Percentiles rank a stretch among this genome's conserved stretches.
Conservation (phyloP, 805 yeast species). For the Lachancea meyersii region DNA sequence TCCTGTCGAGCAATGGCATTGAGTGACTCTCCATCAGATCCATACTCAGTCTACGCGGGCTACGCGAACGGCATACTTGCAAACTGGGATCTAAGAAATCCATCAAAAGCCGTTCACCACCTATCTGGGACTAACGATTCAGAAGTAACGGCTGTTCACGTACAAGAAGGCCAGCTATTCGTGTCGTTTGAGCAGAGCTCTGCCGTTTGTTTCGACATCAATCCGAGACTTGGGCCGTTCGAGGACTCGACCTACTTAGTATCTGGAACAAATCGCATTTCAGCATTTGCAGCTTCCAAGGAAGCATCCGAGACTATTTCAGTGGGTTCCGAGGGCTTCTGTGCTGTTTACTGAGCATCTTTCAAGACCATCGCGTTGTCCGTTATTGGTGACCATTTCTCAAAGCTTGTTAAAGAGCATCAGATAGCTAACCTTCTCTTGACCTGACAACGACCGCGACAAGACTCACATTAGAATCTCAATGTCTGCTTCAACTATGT, state of each 20-base stretch:
- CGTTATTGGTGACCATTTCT: neutral
- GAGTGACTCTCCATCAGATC: neutral
- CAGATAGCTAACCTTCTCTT: neutral
- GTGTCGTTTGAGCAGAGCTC: too few species aligned
- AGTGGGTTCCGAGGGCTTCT: constrained; percentile 20
- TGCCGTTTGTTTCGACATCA: too few species aligned
- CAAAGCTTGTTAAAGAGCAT: neutral
- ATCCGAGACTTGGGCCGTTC: too few species aligned
- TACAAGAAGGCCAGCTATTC: too few species aligned
- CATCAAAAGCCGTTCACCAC: too few species aligned
- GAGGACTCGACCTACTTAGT: too few species aligned
- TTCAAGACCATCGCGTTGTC: neutral
- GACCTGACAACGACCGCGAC: neutral
- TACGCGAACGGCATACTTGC: constrained; percentile 34
- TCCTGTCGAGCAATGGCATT: constrained; percentile 19
- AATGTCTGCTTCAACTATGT: constrained; percentile 2
- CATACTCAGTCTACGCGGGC: constrained; percentile 29
- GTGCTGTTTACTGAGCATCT: constrained; percentile 9
- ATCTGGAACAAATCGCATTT: too few species aligned
- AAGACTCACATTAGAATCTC: neutral
- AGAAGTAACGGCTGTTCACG: too few species aligned
- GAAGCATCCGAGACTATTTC: constrained; percentile 15
- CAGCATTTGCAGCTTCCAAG: too few species aligned
- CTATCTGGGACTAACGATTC: too few species aligned
- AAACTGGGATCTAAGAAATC: constrained; percentile 39